A percentile compares a stretch with the other conserved stretches of the same genome.
phyloP scores from a whole-genome alignment of 176 grass and related monocot genomes.

The Cymbopogon citratus region DNA sequence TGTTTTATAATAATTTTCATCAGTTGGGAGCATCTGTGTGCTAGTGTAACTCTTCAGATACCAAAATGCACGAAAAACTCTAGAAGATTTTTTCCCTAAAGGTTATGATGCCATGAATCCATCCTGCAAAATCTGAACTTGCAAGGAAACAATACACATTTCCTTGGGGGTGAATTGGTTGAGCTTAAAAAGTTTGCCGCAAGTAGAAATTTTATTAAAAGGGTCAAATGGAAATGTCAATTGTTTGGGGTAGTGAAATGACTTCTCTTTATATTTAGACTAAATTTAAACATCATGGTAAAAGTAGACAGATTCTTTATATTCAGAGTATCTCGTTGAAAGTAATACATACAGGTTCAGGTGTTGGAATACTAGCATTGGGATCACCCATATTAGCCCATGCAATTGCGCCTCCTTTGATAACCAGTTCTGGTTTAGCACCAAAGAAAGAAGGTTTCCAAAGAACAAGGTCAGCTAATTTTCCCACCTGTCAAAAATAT shows the following conservation, averaged over 20 bases:
- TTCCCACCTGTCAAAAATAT: constrained; percentile 57
- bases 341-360: constrained; percentile 66
- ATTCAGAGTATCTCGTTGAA: not conserved
- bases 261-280: not conserved
- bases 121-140: not conserved
- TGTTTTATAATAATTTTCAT: not conserved
- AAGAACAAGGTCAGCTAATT: constrained; percentile 94
- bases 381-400: constrained; percentile 98
- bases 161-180: not conserved
- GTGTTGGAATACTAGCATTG: constrained; percentile 98
- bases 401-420: constrained; percentile 78
- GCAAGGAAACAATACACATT: not conserved
- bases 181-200: not conserved
- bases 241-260: not conserved
- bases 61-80: not conserved
- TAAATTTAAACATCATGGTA: constrained; percentile 17
- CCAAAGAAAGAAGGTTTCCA: constrained; percentile 97
- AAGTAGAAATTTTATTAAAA: not conserved
- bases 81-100: not conserved
- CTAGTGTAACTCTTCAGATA: not conserved
- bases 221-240: not conserved
- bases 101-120: not conserved
- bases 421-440: constrained; percentile 88
- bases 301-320: not conserved
- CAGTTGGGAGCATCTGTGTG: not conserved